Conservation (phyloP, 257 asterid genomes). For the Verbena officinalis region DNA sequence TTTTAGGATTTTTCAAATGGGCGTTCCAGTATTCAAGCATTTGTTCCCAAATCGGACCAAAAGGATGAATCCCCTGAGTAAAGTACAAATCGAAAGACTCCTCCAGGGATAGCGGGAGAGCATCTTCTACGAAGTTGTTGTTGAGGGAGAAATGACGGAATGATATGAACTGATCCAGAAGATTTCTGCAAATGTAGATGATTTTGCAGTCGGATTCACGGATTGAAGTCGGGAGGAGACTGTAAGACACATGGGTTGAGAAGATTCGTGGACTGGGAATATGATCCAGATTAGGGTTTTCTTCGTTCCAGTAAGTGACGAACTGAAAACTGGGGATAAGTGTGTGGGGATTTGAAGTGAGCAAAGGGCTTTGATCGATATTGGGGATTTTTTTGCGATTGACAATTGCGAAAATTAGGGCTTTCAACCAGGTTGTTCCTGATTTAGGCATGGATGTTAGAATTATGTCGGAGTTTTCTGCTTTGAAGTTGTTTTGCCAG, state of each 20-base stretch:
- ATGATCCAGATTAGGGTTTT: not conserved
- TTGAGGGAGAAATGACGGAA: not conserved
- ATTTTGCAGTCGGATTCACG: conserved; percentile 7
- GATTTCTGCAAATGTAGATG: conserved; percentile 21
- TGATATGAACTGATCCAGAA: conserved; percentile 25
- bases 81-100: conserved; percentile 20
- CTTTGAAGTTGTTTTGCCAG: conserved; percentile 13
- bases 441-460: conserved; percentile 27
- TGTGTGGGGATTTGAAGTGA: not conserved
- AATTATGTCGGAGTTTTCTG: conserved; percentile 21
- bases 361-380: conserved; percentile 20
- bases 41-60: conserved; percentile 28
- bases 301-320: not conserved
- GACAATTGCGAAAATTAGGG: conserved; percentile 22
- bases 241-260: conserved; percentile 21
- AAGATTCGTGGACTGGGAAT: conserved; percentile 25
- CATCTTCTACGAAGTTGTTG: not conserved
- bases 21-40: no score
- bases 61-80: conserved; percentile 16
- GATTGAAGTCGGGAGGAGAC: conserved; percentile 6
- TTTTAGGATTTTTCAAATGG: no score
- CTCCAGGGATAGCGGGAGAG: not conserved
- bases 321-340: conserved; percentile 13
- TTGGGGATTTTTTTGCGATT: conserved; percentile 10
- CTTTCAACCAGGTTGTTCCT: conserved; percentile 38